These are phyloP conservation scores for Helichrysum umbraculigerum DNA, from an alignment of 129 eudicot genomes.

Conservation along the genomic window DNA sequence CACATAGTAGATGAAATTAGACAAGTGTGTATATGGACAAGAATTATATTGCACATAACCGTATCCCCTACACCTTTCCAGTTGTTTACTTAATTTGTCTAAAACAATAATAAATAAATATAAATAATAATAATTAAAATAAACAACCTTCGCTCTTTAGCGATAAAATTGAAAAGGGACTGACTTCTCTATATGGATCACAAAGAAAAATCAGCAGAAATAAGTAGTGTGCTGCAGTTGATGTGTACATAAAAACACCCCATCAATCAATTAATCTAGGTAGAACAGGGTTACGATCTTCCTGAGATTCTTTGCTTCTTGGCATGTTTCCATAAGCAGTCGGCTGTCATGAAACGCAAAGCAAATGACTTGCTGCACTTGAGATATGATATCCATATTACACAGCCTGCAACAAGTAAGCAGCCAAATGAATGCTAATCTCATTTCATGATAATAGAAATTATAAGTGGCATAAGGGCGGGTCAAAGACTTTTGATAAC, in stretches of 20 bases:
- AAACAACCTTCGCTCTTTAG: conserved; percentile 25
- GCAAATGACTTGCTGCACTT: conserved; percentile 95
- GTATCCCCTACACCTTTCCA: conserved; percentile 28
- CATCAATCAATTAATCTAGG: conserved; percentile 51
- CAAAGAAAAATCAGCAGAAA: conserved; percentile 37
- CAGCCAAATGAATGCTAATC: neutral
- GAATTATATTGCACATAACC: conserved; percentile 26
- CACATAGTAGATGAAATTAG: neutral
- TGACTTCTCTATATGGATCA: conserved; percentile 40
- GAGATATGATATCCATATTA: conserved; percentile 96
- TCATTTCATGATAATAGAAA: neutral
- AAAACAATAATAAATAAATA: conserved; percentile 30
- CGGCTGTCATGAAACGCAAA: conserved; percentile 95
- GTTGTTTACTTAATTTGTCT: conserved; percentile 16
- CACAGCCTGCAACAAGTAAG: conserved; percentile 66
- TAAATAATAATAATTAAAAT: conserved; percentile 11
- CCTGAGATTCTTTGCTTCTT: conserved; percentile 95
- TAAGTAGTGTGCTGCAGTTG: conserved; percentile 33
- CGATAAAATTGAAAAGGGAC: conserved; percentile 25
- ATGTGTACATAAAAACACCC: conserved; percentile 29
- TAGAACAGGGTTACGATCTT: conserved; percentile 96
- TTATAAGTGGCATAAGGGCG: neutral
- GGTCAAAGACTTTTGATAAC: neutral
- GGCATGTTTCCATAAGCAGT: conserved; percentile 97
- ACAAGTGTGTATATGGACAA: conserved; percentile 17